Base-by-base conservation (phyloP, 208 protist species). In the Acanthamoeba lugdunensis region DNA sequence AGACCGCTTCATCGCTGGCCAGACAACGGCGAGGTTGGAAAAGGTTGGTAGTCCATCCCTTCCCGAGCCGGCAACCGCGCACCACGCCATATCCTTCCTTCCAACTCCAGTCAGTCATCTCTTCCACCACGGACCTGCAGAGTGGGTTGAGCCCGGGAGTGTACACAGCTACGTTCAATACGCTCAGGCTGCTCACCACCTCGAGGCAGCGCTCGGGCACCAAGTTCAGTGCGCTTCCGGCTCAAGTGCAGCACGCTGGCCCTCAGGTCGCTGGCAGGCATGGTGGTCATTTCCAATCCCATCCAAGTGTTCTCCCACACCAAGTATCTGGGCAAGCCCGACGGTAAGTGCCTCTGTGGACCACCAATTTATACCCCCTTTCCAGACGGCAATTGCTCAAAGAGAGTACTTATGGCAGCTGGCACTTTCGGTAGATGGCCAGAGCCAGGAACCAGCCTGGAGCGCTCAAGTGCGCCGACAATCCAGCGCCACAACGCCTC, bases 121-220 rank as follows among this genome's bases (percentile, higher is more conserved):
- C 28, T 71, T 4, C 63, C 28, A n/a, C 16, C 63, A 6, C 18
- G 28, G 5, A 6, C 8, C 18, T 4, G 7, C 75, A 52, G 37
- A 82, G 23, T 23, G 45, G 37, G 28, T 82, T 5, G 75, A 52
- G 18, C 63, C 7, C 63, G 28, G 63, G 63, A 30, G 63, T 71
- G 30, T 41, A 52, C 75, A 52, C 45, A 18, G 75, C 75, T 3
- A 82, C 75, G 33, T 82, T 82, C 75, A 82, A 82, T 8, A 82
- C 6, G 75, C 25, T 82, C 45, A 82, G 41, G 75, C 25, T 87
- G 6, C 77, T 87, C 41, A 87, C 23, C 8, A 50, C 77, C 21
- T 63, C 23, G 23, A 2, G 41, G 18, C 75, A 82, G 18, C 25
- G 21, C 23, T 52, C 30, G 37, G 75, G 75, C 75, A 50, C 75